Base-by-base conservation (phyloP, 805 yeast genomes). In the Starmerella potacharoeniae region DNA sequence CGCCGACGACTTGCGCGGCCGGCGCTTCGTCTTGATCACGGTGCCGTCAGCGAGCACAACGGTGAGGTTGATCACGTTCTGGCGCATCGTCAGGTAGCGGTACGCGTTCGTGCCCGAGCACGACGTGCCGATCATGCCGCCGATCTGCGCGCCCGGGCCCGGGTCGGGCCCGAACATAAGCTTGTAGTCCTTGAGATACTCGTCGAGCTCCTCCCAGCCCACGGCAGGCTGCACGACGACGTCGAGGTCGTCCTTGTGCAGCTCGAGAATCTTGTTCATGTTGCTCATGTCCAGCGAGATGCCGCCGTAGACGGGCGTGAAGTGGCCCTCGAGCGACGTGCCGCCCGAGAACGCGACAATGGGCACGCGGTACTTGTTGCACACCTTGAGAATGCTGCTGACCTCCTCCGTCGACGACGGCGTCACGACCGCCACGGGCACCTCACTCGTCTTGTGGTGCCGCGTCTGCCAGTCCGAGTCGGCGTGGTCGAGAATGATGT, bases 31-130 rank as follows among this genome's bases (percentile, higher is more conserved):
- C 68, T 84, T 84, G 56, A 86, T 72, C 8, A 86, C 69, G 0
- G 95, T 82, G 13, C 95, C 95, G 67, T 86, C 95, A 0, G 95
- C 90, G 55, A 86, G 71, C 14, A 86, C 95, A 36, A 84, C 91
- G 0, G 89, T 85, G 57, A 86, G 65, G 58, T 81, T 78, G 13
- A 84, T 73, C 28, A 86, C 86, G 65, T 86, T 85, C 59, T 85
- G 91, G 63, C 82, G 83, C 91, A 86, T 86, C 2, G 95, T 84
- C 14, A 95, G 95, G 65, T 84, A 85, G 56, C 82, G 74, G 50
- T 82, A 82, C 11, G 95, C 91, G 63, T 86, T 86, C 88, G 61
- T 58, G 10, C 61, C 61, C 14, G 58, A 54, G 28, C 58, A 54
- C 22, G 55, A 51, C 6, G 61, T 86, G 29, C 80, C 86, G 42